A percentile compares a stretch with the other conserved stretches of the same genome.
These are phyloP conservation scores for Zoysia japonica DNA, from an alignment of 176 grass and related monocot genomes.

Conservation along the genomic window DNA sequence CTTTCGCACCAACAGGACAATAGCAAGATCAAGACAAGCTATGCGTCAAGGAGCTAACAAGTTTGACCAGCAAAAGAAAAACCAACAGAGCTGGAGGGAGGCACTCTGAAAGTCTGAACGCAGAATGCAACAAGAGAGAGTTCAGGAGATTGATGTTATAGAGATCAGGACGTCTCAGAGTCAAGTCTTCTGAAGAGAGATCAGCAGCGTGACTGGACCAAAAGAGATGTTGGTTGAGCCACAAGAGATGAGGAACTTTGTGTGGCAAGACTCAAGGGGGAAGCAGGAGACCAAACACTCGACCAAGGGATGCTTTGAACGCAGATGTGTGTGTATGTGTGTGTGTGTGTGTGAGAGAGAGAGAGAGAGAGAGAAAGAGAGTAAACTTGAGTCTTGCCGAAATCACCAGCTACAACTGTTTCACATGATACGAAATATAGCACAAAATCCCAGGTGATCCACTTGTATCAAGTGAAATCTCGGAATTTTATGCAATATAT, in stretches of 20 bases:
- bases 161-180: slow-evolving; percentile 5
- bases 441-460: slow-evolving; percentile 53
- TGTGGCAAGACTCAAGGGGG: slow-evolving; percentile 57
- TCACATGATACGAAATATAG: slow-evolving; percentile 62
- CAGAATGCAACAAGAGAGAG: slow-evolving; percentile 12
- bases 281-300: slow-evolving; percentile 25
- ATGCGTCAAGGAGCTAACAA: slow-evolving; percentile 17
- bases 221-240: slow-evolving; percentile 27
- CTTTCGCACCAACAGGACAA: slow-evolving; percentile 21
- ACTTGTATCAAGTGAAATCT: slow-evolving; percentile 68
- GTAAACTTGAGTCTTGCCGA: slow-evolving; percentile 59
- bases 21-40: slow-evolving; percentile 31
- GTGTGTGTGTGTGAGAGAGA: no score
- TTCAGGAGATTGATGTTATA: slow-evolving; percentile 35
- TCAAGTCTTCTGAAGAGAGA: slow-evolving; percentile 9
- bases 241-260: slow-evolving; percentile 21
- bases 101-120: neutral
- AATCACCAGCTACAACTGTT: slow-evolving; percentile 49
- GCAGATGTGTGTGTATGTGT: slow-evolving; percentile 2
- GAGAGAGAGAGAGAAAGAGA: neutral
- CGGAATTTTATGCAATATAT: slow-evolving; percentile 70
- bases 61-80: slow-evolving; percentile 11
- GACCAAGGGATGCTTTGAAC: slow-evolving; percentile 26
- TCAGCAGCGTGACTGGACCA: slow-evolving; percentile 30
- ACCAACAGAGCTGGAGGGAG: neutral